These are phyloP conservation scores for Cladosporium sp. DNA, from an alignment of 2,329 filamentous ascomycete genomes.

Conservation along the genomic window DNA sequence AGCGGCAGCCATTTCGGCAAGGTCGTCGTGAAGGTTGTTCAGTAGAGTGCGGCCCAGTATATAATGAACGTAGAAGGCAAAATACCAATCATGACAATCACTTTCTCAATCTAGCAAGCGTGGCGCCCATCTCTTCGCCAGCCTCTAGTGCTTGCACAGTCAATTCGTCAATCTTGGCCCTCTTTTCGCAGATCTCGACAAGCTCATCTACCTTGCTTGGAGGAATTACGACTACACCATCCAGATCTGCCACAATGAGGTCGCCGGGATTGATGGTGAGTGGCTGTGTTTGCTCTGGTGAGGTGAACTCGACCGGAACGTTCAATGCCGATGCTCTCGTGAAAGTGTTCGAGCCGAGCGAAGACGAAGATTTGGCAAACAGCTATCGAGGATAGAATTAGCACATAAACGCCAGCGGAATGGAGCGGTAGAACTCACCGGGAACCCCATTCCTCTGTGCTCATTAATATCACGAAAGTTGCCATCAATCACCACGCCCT, in stretches of 20 bases:
- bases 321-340: conserved; percentile 41
- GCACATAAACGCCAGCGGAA: not conserved
- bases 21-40: conserved; percentile 35
- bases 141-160: conserved; percentile 36
- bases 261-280: conserved; percentile 40
- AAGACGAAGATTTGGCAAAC: conserved; percentile 39
- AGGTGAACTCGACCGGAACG: conserved; percentile 37
- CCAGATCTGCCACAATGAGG: conserved; percentile 40
- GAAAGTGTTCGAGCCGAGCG: conserved; percentile 41
- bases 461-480: conserved; percentile 43
- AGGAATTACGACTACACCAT: conserved; percentile 36
- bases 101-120: conserved; percentile 41
- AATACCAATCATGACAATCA: conserved; percentile 22
- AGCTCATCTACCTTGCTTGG: conserved; percentile 36
- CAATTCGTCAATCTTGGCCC: conserved; percentile 41
- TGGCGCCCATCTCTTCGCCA: conserved; percentile 41
- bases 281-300: conserved; percentile 22
- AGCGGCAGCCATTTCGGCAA: conserved; percentile 45
- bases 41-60: not conserved
- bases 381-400: conserved; percentile 25
- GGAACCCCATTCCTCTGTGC: conserved; percentile 52
- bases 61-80: not conserved
- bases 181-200: conserved; percentile 37
- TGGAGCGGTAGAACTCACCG: conserved; percentile 36
- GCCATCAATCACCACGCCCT: conserved; percentile 45